These are phyloP conservation scores for Ramalina intermedia DNA, from an alignment of 495 filamentous ascomycete species.

Conservation along the genomic window DNA sequence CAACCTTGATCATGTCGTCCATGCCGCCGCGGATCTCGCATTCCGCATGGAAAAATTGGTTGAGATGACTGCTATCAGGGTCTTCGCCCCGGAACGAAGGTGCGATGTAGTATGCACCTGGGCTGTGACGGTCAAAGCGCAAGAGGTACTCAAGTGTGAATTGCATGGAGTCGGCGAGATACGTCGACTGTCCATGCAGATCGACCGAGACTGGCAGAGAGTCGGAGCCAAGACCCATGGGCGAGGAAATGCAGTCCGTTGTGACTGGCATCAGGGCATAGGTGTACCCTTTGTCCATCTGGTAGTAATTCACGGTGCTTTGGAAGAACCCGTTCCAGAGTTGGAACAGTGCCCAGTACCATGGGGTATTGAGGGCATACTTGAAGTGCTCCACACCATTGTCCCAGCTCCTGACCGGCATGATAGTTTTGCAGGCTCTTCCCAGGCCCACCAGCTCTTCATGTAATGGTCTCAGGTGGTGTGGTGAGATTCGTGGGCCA, in stretches of 20 bases:
- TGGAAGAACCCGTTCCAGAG: background rate
- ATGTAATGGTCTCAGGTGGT: no score
- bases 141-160: background rate
- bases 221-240: background rate
- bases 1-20: background rate
- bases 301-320: background rate
- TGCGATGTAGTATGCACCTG: background rate
- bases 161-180: conserved; percentile 2
- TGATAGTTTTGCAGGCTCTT: no score
- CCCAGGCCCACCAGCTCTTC: no score
- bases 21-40: background rate
- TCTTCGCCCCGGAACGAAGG: background rate
- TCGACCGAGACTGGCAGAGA: background rate
- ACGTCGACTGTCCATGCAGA: background rate
- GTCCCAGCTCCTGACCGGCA: no score
- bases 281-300: background rate
- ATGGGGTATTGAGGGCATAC: background rate
- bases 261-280: background rate
- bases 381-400: no score
- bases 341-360: background rate
- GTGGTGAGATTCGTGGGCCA: no score
- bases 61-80: background rate
- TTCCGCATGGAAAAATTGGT: conserved; percentile 1
- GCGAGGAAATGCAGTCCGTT: background rate
- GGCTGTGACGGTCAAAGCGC: background rate